phyloP scores from a whole-genome alignment of 768 basidiomycete species.

The Russula emetica region DNA sequence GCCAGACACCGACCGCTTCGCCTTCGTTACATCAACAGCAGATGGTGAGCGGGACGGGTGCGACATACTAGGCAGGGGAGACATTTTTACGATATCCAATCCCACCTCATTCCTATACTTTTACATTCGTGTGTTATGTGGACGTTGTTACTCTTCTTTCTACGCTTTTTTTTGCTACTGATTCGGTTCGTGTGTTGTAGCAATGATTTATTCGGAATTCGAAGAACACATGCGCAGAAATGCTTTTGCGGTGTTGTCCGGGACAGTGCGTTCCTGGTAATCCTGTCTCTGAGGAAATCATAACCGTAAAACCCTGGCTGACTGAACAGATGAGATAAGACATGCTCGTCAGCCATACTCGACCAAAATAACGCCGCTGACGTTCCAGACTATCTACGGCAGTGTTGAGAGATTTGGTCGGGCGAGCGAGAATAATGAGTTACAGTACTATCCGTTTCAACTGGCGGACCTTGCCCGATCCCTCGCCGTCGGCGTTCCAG shows the following conservation, averaged over 20 bases:
- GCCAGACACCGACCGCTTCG: slow-evolving; percentile 34
- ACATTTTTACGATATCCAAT: slow-evolving; percentile 10
- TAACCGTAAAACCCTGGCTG: no score
- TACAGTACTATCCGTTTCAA: no score
- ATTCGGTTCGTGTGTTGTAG: slow-evolving; percentile 26
- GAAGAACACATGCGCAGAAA: slow-evolving; percentile 14
- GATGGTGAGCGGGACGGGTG: slow-evolving; percentile 32
- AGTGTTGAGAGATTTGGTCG: no score
- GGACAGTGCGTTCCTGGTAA: neutral
- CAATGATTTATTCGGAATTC: slow-evolving; percentile 27
- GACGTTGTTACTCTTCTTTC: slow-evolving; percentile 13
- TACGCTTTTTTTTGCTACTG: slow-evolving; percentile 16
- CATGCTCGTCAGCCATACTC: no score
- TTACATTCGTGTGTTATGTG: slow-evolving; percentile 23
- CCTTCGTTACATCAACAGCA: slow-evolving; percentile 37
- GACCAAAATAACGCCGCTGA: no score
- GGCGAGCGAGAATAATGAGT: no score
- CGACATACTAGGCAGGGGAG: slow-evolving; percentile 19
- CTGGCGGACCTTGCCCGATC: no score
- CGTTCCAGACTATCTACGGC: no score
- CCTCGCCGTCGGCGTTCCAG: no score
- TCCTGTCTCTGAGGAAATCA: neutral
- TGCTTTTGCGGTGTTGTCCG: neutral
- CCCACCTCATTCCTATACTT: slow-evolving; percentile 20
- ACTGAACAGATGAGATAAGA: no score